A percentile compares a stretch with the other conserved stretches of the same genome.
Evolutionary conservation across 2,329 filamentous ascomycete species (phyloP).

Genomic region (Celoporthe dispersa): DNA sequence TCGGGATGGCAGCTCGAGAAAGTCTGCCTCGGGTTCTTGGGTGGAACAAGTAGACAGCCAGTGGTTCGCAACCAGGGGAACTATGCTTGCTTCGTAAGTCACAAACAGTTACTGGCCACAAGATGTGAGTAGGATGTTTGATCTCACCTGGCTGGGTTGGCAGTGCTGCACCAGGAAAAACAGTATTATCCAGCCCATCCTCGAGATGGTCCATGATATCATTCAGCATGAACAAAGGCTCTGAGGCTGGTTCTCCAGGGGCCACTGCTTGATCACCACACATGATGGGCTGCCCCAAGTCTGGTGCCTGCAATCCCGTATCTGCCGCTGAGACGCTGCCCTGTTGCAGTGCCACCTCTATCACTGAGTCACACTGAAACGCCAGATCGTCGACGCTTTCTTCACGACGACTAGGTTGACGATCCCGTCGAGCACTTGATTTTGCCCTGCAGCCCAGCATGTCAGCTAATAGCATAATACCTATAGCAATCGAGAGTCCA

Average conservation of each 20-base stretch:
- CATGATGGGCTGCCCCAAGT: not conserved
- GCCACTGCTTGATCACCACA: not conserved
- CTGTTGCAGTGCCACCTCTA: not conserved
- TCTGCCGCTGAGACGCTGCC: not conserved
- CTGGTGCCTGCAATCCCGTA: not conserved
- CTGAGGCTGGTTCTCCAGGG: not conserved
- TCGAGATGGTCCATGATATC: not conserved
- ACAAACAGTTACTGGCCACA: not conserved
- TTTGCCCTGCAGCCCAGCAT: not conserved
- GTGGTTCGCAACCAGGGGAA: not conserved
- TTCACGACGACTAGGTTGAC: not conserved
- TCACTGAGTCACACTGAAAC: not conserved
- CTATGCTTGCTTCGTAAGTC: not conserved
- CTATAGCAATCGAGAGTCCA: too few species aligned
- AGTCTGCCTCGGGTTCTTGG: conserved; percentile 1
- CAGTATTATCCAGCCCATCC: not conserved
- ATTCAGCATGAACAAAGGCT: not conserved
- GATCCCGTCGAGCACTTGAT: conserved; percentile 7
- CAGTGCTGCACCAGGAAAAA: not conserved
- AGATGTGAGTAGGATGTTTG: not conserved
- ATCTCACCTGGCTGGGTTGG: conserved; percentile 9
- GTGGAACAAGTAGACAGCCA: conserved; percentile 1
- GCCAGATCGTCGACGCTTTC: not conserved
- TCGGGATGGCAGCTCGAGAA: not conserved
- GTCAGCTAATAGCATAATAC: not conserved